Evolutionary conservation across 495 filamentous ascomycete genomes (phyloP).

Genomic region (Talaromyces adpressus): DNA sequence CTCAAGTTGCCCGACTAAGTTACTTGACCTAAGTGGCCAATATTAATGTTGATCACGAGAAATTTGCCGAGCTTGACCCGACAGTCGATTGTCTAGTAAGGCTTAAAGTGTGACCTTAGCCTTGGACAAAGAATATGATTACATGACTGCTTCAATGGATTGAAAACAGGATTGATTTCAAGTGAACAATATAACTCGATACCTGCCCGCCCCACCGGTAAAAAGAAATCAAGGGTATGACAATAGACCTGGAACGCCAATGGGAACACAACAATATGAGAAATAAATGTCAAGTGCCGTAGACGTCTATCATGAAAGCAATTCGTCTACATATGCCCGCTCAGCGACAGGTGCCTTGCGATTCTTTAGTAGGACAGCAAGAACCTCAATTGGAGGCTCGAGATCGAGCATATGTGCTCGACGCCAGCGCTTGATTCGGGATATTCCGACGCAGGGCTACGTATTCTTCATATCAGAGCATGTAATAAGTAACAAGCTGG

Average conservation of each 20-base stretch:
- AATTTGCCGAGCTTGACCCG: no score
- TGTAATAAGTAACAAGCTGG: not conserved
- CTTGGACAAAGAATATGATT: no score
- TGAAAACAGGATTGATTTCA: not conserved
- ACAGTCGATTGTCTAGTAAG: no score
- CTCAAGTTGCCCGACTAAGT: no score
- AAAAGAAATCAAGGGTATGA: not conserved
- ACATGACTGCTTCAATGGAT: no score
- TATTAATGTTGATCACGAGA: no score
- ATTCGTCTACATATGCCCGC: slow-evolving; percentile 71
- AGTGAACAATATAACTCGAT: not conserved
- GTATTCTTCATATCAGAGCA: slow-evolving; percentile 13
- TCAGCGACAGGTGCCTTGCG: slow-evolving; percentile 48
- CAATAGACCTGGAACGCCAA: not conserved
- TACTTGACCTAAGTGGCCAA: no score
- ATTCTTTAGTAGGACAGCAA: slow-evolving; percentile 74
- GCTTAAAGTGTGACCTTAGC: no score
- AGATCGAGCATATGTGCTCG: slow-evolving; percentile 72
- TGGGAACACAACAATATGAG: not conserved
- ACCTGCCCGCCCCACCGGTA: not conserved
- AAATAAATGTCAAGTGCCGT: not conserved
- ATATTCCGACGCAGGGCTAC: slow-evolving; percentile 84
- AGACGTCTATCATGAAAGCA: slow-evolving; percentile 44
- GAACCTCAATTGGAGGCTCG: slow-evolving; percentile 84
- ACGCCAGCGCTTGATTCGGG: slow-evolving; percentile 78